Percentiles rank a stretch among this genome's conserved stretches.
These are phyloP conservation scores for Trichocladium uniseriatum DNA, from an alignment of 495 filamentous ascomycete genomes.

Conservation along the genomic window DNA sequence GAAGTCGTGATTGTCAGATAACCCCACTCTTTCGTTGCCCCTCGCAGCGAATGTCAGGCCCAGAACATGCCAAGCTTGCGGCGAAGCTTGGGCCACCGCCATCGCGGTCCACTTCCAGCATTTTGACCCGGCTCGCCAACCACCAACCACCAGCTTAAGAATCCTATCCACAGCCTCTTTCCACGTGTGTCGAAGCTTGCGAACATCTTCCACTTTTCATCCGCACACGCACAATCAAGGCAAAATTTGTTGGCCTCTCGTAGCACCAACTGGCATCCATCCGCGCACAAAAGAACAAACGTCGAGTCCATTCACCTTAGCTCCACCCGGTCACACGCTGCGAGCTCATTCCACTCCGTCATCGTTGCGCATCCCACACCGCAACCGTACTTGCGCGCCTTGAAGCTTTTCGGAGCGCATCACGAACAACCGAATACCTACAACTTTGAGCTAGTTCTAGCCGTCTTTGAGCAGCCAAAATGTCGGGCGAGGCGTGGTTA, in stretches of 20 bases:
- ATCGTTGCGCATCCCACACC: not conserved
- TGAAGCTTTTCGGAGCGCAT: not conserved
- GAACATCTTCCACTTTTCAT: slow-evolving; percentile 11
- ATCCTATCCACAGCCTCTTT: slow-evolving; percentile 19
- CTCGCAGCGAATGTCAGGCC: not conserved
- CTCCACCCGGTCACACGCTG: not conserved
- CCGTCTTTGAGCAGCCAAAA: slow-evolving; percentile 42
- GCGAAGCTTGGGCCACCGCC: slow-evolving; percentile 23
- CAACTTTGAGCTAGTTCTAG: not conserved
- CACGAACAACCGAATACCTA: not conserved
- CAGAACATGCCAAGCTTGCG: not conserved
- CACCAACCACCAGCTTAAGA: slow-evolving; percentile 19
- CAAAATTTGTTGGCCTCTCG: not conserved
- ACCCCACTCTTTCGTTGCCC: slow-evolving; percentile 1
- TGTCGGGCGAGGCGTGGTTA: slow-evolving; percentile 99
- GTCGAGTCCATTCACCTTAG: not conserved
- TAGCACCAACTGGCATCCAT: not conserved
- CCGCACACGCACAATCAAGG: not conserved
- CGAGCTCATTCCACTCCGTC: not conserved
- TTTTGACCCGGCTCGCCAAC: slow-evolving; percentile 18
- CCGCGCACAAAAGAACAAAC: not conserved
- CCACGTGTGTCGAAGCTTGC: slow-evolving; percentile 19
- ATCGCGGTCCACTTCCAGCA: slow-evolving; percentile 23
- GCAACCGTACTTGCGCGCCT: not conserved
- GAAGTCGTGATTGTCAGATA: no score